Conservation (phyloP, 176 grass and related monocot genomes). For the Lolium rigidum region DNA sequence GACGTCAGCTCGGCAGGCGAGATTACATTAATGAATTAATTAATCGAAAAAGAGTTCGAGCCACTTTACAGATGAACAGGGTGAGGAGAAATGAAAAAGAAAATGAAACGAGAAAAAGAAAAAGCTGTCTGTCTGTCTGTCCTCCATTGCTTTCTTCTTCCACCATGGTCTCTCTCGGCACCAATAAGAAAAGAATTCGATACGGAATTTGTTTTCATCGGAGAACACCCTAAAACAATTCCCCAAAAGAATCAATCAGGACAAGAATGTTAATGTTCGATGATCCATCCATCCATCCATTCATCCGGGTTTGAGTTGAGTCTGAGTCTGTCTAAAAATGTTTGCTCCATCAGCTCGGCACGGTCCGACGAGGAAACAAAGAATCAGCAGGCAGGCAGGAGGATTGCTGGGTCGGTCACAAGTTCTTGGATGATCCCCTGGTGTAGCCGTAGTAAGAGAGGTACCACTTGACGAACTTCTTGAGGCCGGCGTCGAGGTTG, state of each 20-base stretch:
- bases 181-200: neutral
- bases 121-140: neutral
- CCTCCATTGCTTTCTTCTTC: conserved; percentile 42
- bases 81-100: neutral
- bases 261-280: conserved; percentile 49
- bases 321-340: neutral
- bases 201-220: neutral
- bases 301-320: too few species aligned
- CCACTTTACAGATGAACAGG: conserved; percentile 43
- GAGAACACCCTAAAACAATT: conserved; percentile 45
- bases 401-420: conserved; percentile 35
- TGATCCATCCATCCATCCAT: conserved; percentile 4
- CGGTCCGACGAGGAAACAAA: neutral
- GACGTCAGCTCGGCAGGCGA: neutral
- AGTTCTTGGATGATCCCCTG: conserved; percentile 63
- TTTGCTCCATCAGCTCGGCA: neutral
- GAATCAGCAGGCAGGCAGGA: conserved; percentile 31
- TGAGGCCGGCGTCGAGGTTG: conserved; percentile 76
- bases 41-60: neutral
- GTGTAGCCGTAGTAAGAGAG: conserved; percentile 94
- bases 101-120: neutral
- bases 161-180: neutral
- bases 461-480: conserved; percentile 97
- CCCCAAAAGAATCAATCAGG: conserved; percentile 46
- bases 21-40: conserved; percentile 11